Percentiles rank a stretch among this genome's conserved stretches.
Evolutionary conservation across 2,329 filamentous ascomycete species (phyloP).

Genomic region (Colletotrichum eremochloae): DNA sequence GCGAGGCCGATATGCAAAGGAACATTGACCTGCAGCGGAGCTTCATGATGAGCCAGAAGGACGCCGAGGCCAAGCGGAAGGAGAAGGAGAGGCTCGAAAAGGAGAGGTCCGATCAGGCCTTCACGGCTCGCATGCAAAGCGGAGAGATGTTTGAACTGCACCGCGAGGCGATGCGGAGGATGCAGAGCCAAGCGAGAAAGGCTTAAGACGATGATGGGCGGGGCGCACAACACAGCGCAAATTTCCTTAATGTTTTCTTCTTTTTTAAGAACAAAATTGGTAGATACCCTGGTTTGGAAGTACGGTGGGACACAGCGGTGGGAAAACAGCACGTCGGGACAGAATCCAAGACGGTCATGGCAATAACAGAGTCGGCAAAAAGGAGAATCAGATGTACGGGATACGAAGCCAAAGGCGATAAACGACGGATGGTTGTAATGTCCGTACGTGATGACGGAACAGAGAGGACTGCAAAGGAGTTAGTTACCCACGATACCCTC

Average conservation of each 20-base stretch:
- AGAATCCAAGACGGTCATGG: conserved; percentile 7
- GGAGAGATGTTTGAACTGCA: conserved; percentile 83
- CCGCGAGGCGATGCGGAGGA: conserved; percentile 81
- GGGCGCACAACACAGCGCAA: not conserved
- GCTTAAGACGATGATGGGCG: conserved; percentile 6
- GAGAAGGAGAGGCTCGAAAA: conserved; percentile 70
- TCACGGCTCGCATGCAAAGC: conserved; percentile 82
- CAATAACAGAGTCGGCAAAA: not conserved
- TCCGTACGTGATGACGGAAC: conserved; percentile 4
- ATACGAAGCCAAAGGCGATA: conserved; percentile 4
- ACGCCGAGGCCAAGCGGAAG: conserved; percentile 71
- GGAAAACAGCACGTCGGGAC: conserved; percentile 34
- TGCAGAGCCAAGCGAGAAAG: conserved; percentile 71
- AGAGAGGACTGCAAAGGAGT: not conserved
- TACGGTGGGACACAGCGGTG: conserved; percentile 4
- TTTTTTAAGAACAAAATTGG: conserved; percentile 9
- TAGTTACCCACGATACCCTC: not conserved
- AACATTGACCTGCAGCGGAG: conserved; percentile 68
- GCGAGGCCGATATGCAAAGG: conserved; percentile 59
- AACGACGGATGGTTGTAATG: conserved; percentile 11
- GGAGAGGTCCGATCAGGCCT: conserved; percentile 70
- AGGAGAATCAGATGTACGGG: not conserved
- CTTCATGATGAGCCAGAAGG: conserved; percentile 71
- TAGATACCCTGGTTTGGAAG: conserved; percentile 38
- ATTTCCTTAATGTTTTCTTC: not conserved